Percentiles rank a stretch among this genome's conserved stretches.
Evolutionary conservation across 306 rosid species (phyloP).

Genomic region (Alnus glutinosa): DNA sequence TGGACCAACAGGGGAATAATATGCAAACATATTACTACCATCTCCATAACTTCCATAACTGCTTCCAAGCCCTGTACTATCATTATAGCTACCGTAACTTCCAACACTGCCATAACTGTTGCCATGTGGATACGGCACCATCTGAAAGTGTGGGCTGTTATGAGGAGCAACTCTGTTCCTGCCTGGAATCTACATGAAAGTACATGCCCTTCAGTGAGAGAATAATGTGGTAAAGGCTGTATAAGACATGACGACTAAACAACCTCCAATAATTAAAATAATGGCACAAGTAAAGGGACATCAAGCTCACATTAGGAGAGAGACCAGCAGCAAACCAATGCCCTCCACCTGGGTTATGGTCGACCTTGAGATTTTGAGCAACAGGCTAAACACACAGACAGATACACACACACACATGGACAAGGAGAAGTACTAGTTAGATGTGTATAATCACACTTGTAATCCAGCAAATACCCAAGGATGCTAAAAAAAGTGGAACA

Average conservation of each 20-base stretch:
- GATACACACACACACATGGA: conserved; percentile 23
- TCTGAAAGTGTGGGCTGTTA: conserved; percentile 78
- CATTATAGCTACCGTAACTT: conserved; percentile 97
- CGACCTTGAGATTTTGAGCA: conserved; percentile 84
- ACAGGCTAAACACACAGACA: conserved; percentile 62
- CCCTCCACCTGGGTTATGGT: conserved; percentile 98
- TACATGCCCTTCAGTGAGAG: conserved; percentile 26
- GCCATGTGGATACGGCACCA: conserved; percentile 70
- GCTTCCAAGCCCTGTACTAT: conserved; percentile 77
- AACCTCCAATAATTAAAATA: conserved; percentile 18
- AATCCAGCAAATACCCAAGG: not conserved
- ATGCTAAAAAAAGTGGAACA: not conserved
- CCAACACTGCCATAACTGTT: conserved; percentile 92
- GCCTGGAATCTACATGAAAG: conserved; percentile 64
- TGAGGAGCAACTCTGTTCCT: conserved; percentile 69
- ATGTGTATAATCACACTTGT: not conserved
- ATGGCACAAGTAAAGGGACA: conserved; percentile 23
- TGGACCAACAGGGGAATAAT: conserved; percentile 89
- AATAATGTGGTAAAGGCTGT: conserved; percentile 19
- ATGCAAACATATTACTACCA: conserved; percentile 69
- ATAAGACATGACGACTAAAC: conserved; percentile 15
- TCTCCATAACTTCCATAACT: conserved; percentile 99
- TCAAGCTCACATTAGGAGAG: conserved; percentile 86
- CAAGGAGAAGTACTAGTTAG: conserved; percentile 25
- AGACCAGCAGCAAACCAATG: conserved; percentile 99